Percentiles rank a stretch among this genome's conserved stretches.
phyloP scores from a whole-genome alignment of 1,284 basidiomycete species.

The Sanghuangporus weigelae region DNA sequence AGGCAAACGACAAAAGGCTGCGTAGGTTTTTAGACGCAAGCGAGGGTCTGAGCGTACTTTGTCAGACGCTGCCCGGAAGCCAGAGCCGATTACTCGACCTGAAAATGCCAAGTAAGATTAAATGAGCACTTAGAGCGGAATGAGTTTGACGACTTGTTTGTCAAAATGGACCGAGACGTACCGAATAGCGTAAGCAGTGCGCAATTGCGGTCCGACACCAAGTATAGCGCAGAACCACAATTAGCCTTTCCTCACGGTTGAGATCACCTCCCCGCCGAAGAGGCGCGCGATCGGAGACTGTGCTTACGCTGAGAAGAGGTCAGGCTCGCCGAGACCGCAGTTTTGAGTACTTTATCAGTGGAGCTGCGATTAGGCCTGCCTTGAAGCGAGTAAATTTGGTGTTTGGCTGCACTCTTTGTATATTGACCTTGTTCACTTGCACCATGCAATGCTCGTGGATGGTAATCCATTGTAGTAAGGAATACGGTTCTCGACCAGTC shows the following conservation, averaged over 20 bases:
- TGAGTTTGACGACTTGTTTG: neutral
- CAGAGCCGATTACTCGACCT: neutral
- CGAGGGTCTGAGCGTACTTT: neutral
- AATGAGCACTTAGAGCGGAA: neutral
- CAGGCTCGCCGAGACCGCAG: neutral
- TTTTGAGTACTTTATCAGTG: neutral
- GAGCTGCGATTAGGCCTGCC: neutral
- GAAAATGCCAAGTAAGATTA: neutral
- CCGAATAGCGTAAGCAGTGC: neutral
- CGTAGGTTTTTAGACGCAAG: conserved; percentile 1
- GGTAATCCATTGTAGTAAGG: too few relatives aligned
- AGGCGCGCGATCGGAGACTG: conserved; percentile 3
- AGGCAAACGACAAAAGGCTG: neutral
- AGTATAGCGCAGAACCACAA: neutral
- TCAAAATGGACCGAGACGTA: neutral
- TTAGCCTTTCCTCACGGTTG: neutral
- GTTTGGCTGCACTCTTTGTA: neutral
- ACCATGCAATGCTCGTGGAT: neutral
- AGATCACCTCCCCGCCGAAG: neutral
- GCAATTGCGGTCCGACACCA: neutral
- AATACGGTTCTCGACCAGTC: too few relatives aligned
- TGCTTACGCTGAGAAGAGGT: neutral
- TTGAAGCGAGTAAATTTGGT: neutral
- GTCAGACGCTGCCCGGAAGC: neutral
- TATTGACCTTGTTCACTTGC: neutral